A percentile compares a stretch with the other conserved stretches of the same genome.
These are phyloP conservation scores for Pseudopithomyces maydicus DNA, from an alignment of 2,329 filamentous ascomycete genomes.

Conservation along the genomic window DNA sequence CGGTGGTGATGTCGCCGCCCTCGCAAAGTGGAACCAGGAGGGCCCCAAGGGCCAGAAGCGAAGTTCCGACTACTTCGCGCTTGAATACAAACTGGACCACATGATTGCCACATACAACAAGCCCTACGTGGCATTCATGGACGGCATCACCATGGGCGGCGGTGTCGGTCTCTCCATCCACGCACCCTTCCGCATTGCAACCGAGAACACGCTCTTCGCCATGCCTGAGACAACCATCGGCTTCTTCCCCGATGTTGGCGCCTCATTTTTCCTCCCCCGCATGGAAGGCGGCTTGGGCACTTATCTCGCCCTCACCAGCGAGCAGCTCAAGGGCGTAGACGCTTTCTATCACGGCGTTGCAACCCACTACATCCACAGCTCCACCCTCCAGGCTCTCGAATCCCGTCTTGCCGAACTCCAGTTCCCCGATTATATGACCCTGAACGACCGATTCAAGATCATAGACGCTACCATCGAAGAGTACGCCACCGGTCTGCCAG, in stretches of 20 bases:
- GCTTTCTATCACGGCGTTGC: conserved; percentile 90
- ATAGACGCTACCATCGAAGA: conserved; percentile 92
- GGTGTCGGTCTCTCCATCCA: conserved; percentile 94
- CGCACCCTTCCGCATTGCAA: conserved; percentile 94
- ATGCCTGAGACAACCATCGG: conserved; percentile 99
- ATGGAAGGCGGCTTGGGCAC: conserved; percentile 87
- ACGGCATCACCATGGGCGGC: conserved; percentile 97
- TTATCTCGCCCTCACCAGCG: conserved; percentile 91
- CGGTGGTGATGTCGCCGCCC: conserved; percentile 83
- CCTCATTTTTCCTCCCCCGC: conserved; percentile 91
- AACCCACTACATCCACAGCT: conserved; percentile 95
- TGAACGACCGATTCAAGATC: conserved; percentile 67
- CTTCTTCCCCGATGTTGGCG: conserved; percentile 98
- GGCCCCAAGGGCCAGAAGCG: conserved; percentile 72
- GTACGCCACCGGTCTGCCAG: conserved; percentile 83
- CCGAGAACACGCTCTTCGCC: conserved; percentile 91
- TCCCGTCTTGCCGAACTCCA: conserved; percentile 84
- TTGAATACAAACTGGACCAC: conserved; percentile 97
- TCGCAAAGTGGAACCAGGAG: conserved; percentile 74
- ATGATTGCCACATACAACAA: conserved; percentile 92
- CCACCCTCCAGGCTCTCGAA: conserved; percentile 79
- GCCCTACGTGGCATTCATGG: conserved; percentile 94
- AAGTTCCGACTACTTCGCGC: conserved; percentile 84
- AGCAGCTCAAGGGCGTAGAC: conserved; percentile 79
- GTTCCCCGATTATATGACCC: conserved; percentile 76